Percentiles rank a stretch among this genome's conserved stretches.
Conservation (phyloP, 129 eudicot genomes). For the Oenanthe sinensis region DNA sequence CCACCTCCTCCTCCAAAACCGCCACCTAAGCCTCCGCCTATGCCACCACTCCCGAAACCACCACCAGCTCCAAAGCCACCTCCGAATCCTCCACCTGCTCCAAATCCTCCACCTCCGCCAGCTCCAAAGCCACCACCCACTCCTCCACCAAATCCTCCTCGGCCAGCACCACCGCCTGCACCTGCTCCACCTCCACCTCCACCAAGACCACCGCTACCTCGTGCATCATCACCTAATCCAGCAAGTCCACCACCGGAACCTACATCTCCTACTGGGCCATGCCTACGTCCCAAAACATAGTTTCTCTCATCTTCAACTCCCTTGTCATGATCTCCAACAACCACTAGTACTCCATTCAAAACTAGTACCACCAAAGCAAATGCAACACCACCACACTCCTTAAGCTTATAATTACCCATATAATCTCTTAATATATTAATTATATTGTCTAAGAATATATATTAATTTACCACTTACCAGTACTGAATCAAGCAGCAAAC, state of each 20-base stretch:
- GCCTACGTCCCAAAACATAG: not conserved
- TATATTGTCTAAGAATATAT: not conserved
- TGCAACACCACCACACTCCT: not conserved
- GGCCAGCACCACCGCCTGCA: not conserved
- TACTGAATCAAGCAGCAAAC: not conserved
- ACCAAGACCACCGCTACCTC: not conserved
- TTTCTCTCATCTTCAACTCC: not conserved
- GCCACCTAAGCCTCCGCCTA: not conserved
- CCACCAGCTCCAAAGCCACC: not conserved
- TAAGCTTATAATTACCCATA: not conserved
- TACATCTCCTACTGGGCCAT: not conserved
- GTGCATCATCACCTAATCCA: not conserved
- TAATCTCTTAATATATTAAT: not conserved
- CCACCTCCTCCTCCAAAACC: not conserved
- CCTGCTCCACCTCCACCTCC: not conserved
- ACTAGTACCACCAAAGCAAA: not conserved
- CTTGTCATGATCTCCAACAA: not conserved
- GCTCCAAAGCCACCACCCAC: too few species aligned
- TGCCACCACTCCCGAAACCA: not conserved
- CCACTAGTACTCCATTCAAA: not conserved
- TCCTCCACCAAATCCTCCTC: too few species aligned
- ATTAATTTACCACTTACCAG: not conserved
- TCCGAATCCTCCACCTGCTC: not conserved
- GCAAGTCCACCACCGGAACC: not conserved
- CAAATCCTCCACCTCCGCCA: not conserved